A percentile compares a stretch with the other conserved stretches of the same genome.
Conservation (phyloP, 1,284 basidiomycete genomes). For the Ustilago xerochloae region DNA sequence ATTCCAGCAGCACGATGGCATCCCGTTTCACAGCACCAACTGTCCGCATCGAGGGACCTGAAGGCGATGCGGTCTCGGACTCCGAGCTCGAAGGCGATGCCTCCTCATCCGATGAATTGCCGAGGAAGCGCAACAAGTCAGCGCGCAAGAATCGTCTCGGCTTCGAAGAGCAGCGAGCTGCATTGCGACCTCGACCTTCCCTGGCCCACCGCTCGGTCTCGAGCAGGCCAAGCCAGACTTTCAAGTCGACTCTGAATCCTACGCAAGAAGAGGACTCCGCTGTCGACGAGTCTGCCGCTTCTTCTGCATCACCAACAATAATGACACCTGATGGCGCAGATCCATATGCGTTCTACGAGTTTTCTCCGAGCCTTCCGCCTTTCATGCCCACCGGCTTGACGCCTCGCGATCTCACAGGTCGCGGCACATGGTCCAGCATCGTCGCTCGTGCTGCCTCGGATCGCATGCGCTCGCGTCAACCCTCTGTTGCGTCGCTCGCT, state of each 20-base stretch:
- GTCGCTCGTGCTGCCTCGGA: conserved; percentile 49
- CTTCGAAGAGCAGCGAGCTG: conserved; percentile 51
- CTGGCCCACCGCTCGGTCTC: conserved; percentile 2
- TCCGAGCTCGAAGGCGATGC: conserved; percentile 19
- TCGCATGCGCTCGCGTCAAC: conserved; percentile 23
- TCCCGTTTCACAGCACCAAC: conserved; percentile 27
- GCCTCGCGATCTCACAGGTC: conserved; percentile 52
- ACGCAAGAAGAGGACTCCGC: conserved; percentile 4
- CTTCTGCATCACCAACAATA: neutral
- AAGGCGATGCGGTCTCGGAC: conserved; percentile 31
- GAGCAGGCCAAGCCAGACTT: conserved; percentile 11
- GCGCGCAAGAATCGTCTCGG: conserved; percentile 17
- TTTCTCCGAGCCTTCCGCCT: conserved; percentile 57
- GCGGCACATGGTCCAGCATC: conserved; percentile 58
- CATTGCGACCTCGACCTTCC: conserved; percentile 7
- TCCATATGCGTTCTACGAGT: conserved; percentile 56
- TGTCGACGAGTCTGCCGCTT: neutral
- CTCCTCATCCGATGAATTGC: conserved; percentile 19
- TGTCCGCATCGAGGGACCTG: conserved; percentile 36
- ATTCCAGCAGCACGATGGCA: conserved; percentile 22
- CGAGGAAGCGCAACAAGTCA: conserved; percentile 43
- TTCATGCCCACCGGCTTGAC: conserved; percentile 50
- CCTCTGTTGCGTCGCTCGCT: conserved; percentile 31
- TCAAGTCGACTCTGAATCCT: conserved; percentile 4
- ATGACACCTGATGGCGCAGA: conserved; percentile 8